These are phyloP conservation scores for Russula brevipes DNA, from an alignment of 768 basidiomycete species.

Conservation along the genomic window DNA sequence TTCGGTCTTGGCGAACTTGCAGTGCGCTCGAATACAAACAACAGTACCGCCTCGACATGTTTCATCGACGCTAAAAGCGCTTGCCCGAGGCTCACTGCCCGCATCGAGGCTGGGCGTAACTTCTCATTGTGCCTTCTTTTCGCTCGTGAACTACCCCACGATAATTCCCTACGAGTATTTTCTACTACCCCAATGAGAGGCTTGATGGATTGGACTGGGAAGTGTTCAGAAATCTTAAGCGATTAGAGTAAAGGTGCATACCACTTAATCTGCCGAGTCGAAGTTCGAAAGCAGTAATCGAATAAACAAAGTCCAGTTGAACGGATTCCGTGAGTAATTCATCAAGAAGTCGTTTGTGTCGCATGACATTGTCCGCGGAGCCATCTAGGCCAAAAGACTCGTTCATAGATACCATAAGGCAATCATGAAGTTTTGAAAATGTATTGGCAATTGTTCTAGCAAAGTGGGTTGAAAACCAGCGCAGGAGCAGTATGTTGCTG, in stretches of 20 bases:
- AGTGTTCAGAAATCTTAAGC: slow-evolving; percentile 8
- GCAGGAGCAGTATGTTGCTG: slow-evolving; percentile 36
- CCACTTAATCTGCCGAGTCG: slow-evolving; percentile 42
- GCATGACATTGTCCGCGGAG: slow-evolving; percentile 16
- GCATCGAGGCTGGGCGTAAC: slow-evolving; percentile 27
- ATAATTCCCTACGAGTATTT: slow-evolving; percentile 42
- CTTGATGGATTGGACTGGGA: slow-evolving; percentile 39
- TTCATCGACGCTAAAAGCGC: slow-evolving; percentile 36
- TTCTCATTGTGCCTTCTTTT: slow-evolving; percentile 6
- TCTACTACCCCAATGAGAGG: slow-evolving; percentile 42
- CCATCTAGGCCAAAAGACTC: slow-evolving; percentile 27
- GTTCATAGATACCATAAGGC: slow-evolving; percentile 32
- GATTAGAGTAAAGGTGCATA: slow-evolving; percentile 25
- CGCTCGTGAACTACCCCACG: slow-evolving; percentile 37
- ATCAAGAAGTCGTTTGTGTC: slow-evolving; percentile 24
- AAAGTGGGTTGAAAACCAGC: slow-evolving; percentile 42
- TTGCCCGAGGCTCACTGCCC: slow-evolving; percentile 35
- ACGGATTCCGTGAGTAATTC: slow-evolving; percentile 36
- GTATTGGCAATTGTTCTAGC: slow-evolving; percentile 37
- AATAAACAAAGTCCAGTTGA: slow-evolving; percentile 39
- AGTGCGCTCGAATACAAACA: slow-evolving; percentile 31
- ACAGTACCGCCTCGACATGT: slow-evolving; percentile 29
- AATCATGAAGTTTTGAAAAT: slow-evolving; percentile 34
- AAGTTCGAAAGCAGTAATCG: slow-evolving; percentile 44
- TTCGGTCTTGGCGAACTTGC: slow-evolving; percentile 23